phyloP scores from a whole-genome alignment of 2,329 filamentous ascomycete species.

The Geoglossum cookeanum region DNA sequence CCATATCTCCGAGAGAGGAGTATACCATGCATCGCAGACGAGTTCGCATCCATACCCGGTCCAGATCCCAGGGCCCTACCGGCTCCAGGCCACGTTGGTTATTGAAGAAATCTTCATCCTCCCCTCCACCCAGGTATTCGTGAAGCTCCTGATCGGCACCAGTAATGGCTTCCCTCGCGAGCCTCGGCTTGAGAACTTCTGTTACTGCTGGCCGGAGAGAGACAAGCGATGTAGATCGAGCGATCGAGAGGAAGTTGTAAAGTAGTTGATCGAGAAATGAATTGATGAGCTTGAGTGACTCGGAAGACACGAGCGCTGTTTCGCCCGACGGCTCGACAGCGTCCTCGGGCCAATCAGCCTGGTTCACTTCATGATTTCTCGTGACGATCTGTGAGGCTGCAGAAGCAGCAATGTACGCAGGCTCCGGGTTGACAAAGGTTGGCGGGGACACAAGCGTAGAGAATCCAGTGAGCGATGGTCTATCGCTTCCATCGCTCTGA shows the following conservation, averaged over 20 bases:
- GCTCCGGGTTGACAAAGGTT: constrained; percentile 48
- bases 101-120: constrained; percentile 50
- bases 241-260: constrained; percentile 68
- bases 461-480: constrained; percentile 39
- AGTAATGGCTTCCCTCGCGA: constrained; percentile 67
- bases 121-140: constrained; percentile 66
- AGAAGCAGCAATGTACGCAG: constrained; percentile 72
- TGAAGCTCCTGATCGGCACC: constrained; percentile 72
- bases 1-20: constrained; percentile 86
- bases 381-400: constrained; percentile 85
- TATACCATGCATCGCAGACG: constrained; percentile 95
- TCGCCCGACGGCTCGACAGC: constrained; percentile 45
- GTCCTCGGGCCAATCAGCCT: constrained; percentile 49
- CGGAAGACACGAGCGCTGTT: constrained; percentile 50
- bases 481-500: constrained; percentile 49
- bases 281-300: constrained; percentile 65
- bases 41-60: constrained; percentile 84
- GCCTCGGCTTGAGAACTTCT: constrained; percentile 73
- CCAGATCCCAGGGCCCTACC: constrained; percentile 55
- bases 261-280: constrained; percentile 84
- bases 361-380: constrained; percentile 62
- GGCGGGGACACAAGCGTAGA: constrained; percentile 47
- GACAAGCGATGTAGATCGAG: constrained; percentile 58
- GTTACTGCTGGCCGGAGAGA: constrained; percentile 63
- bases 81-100: constrained; percentile 26